These are phyloP conservation scores for Phytophthora pseudosyringae DNA, from an alignment of 352 stramenopile species.

Conservation along the genomic window DNA sequence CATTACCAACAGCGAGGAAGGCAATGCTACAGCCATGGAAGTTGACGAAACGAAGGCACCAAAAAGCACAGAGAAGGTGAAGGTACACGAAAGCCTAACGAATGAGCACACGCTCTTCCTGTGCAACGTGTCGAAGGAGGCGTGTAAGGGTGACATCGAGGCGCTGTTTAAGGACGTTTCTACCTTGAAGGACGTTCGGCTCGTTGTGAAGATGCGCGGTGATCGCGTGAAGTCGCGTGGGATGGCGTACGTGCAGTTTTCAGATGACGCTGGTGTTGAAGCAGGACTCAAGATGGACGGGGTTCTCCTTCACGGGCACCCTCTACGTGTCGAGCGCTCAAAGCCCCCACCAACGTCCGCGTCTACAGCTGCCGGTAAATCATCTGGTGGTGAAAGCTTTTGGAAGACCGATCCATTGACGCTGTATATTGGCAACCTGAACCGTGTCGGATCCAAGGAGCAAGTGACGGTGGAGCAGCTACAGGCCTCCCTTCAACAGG, in stretches of 20 bases:
- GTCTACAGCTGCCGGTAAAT: constrained; percentile 15
- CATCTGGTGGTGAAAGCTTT: constrained; percentile 25
- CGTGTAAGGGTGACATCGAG: constrained; percentile 53
- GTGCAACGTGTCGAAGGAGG: constrained; percentile 70
- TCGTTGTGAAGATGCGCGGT: constrained; percentile 69
- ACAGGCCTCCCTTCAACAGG: constrained; percentile 44
- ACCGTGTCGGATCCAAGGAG: constrained; percentile 37
- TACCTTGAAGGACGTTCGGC: constrained; percentile 58
- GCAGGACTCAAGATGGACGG: constrained; percentile 45
- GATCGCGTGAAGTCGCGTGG: constrained; percentile 69
- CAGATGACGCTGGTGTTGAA: constrained; percentile 47
- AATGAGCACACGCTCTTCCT: constrained; percentile 77
- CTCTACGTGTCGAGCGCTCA: constrained; percentile 60
- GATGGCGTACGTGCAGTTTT: constrained; percentile 81
- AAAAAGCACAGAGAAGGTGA: constrained; percentile 38
- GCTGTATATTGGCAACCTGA: constrained; percentile 62
- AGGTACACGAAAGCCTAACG: constrained; percentile 42
- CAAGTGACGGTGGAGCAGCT: constrained; percentile 48
- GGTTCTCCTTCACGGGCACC: constrained; percentile 39
- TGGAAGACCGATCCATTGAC: constrained; percentile 63
- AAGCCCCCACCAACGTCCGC: constrained; percentile 39
- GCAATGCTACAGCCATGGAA: constrained; percentile 1
- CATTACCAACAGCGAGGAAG: neutral
- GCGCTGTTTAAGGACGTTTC: constrained; percentile 59
- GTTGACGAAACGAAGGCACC: constrained; percentile 3